These are phyloP conservation scores for Middelhovenomyces tepae DNA, from an alignment of 805 yeast genomes.

Conservation along the genomic window DNA sequence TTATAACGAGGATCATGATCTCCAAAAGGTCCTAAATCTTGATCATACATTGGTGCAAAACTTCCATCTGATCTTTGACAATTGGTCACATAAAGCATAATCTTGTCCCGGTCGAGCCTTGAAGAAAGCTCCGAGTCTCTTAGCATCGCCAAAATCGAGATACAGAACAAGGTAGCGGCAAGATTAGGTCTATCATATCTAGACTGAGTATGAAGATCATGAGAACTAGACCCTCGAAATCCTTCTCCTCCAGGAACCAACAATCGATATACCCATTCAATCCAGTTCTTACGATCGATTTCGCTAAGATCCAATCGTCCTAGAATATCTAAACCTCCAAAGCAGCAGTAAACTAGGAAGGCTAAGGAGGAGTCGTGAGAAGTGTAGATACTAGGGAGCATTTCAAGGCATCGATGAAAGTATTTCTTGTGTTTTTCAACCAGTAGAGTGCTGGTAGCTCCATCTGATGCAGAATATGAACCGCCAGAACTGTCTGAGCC, in stretches of 20 bases:
- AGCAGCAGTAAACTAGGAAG: constrained; percentile 61
- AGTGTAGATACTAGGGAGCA: constrained; percentile 50
- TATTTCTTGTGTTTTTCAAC: constrained; percentile 24
- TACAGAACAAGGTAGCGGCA: constrained; percentile 70
- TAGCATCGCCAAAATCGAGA: constrained; percentile 47
- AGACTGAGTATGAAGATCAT: constrained; percentile 18
- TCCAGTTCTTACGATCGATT: constrained; percentile 25
- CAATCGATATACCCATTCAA: constrained; percentile 41
- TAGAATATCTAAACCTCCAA: constrained; percentile 51
- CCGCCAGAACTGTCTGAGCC: no score
- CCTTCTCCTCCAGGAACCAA: constrained; percentile 36
- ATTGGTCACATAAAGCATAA: constrained; percentile 44
- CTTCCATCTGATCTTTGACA: constrained; percentile 60
- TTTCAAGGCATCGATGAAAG: constrained; percentile 41
- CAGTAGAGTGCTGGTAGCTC: no score
- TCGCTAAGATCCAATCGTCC: constrained; percentile 28
- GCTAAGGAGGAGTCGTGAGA: constrained; percentile 61
- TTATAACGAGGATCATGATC: constrained; percentile 67
- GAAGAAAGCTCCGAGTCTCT: constrained; percentile 32
- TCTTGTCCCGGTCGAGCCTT: constrained; percentile 32
- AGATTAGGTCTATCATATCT: constrained; percentile 54
- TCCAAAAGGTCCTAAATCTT: constrained; percentile 34
- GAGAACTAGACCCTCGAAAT: constrained; percentile 51
- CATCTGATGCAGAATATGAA: no score
- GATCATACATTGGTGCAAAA: constrained; percentile 40